Evolutionary conservation across 2,329 filamentous ascomycete genomes (phyloP).

Genomic region (Aspergillus arachidicola): DNA sequence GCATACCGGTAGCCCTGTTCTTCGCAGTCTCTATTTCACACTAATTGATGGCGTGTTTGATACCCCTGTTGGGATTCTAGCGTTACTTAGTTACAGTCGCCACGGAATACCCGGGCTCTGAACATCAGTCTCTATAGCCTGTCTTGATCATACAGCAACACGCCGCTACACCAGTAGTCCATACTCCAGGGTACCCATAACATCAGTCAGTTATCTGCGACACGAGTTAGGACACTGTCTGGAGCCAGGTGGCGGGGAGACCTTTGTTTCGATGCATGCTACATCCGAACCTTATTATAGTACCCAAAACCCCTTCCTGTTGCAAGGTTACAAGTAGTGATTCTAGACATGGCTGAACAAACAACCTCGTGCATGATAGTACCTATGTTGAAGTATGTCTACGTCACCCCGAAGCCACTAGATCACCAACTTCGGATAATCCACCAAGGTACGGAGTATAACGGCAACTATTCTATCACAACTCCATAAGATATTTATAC

Average conservation of each 20-base stretch:
- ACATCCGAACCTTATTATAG: background rate
- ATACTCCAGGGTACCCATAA: background rate
- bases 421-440: too few species aligned
- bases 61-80: slow-evolving; percentile 4
- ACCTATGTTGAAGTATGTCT: background rate
- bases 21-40: background rate
- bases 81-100: background rate
- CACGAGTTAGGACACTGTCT: too few species aligned
- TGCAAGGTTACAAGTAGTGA: background rate
- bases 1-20: background rate
- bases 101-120: background rate
- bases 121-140: too few species aligned
- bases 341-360: background rate
- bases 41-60: background rate
- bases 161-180: background rate
- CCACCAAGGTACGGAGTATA: background rate
- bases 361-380: background rate
- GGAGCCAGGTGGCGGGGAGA: background rate
- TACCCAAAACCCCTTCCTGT: background rate
- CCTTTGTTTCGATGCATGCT: background rate
- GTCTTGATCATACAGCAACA: too few species aligned
- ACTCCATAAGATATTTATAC: background rate
- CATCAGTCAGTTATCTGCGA: background rate
- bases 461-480: background rate
- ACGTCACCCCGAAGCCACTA: background rate